phyloP scores from a whole-genome alignment of 345 rosid species.

The Euphorbia tirucalli region DNA sequence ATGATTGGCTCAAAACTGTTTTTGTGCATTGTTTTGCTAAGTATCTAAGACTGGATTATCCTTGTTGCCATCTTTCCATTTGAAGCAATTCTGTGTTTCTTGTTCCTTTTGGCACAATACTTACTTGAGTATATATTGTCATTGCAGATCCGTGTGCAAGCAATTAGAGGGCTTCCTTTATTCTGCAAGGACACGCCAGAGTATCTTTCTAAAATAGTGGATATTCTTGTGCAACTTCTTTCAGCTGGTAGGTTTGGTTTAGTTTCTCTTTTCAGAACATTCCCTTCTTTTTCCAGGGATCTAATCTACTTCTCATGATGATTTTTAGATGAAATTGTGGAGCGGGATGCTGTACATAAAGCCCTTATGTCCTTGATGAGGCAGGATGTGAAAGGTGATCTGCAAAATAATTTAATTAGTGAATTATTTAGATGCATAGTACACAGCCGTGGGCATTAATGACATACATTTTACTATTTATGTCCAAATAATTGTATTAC shows the following conservation, averaged over 20 bases:
- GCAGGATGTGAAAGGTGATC: slow-evolving; percentile 94
- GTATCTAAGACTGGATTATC: background rate
- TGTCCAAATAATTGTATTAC: background rate
- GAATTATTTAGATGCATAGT: background rate
- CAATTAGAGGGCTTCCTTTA: slow-evolving; percentile 89
- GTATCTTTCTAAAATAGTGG: slow-evolving; percentile 70
- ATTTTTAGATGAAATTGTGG: slow-evolving; percentile 74
- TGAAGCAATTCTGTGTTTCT: background rate
- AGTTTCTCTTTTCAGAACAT: background rate
- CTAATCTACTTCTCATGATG: slow-evolving; percentile 14
- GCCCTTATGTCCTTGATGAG: slow-evolving; percentile 92
- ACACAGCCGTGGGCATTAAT: background rate
- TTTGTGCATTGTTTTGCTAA: background rate
- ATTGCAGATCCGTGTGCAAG: slow-evolving; percentile 90
- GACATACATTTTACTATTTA: background rate
- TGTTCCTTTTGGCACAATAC: slow-evolving; percentile 1
- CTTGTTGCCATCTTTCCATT: background rate
- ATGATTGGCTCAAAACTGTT: background rate
- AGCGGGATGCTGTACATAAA: slow-evolving; percentile 96
- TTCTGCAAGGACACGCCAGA: slow-evolving; percentile 93
- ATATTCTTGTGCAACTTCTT: slow-evolving; percentile 83
- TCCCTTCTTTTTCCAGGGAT: background rate
- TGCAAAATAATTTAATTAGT: background rate
- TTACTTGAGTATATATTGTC: background rate
- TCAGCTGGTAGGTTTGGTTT: slow-evolving; percentile 51